Evolutionary conservation across 352 stramenopile genomes (phyloP).

Genomic region (Phytophthora chlamydospora): DNA sequence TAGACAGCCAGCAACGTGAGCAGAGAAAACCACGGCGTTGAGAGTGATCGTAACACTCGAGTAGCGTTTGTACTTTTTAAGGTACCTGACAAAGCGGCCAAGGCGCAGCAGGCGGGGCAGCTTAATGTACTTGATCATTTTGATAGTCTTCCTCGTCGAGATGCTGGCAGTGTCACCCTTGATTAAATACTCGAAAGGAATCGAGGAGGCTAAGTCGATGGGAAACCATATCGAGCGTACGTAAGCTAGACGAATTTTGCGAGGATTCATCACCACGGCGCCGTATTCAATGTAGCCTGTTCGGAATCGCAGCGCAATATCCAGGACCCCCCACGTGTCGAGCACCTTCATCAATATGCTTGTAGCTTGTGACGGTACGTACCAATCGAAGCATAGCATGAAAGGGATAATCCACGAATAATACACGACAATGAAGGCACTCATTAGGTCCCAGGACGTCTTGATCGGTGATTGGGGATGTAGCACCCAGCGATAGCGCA

Average conservation of each 20-base stretch:
- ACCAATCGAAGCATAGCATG: conserved; percentile 78
- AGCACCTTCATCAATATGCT: conserved; percentile 52
- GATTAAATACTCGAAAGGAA: conserved; percentile 67
- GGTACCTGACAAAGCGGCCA: conserved; percentile 61
- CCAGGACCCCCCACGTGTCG: conserved; percentile 54
- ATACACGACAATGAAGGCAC: conserved; percentile 60
- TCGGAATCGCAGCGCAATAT: conserved; percentile 62
- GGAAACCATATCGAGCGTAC: conserved; percentile 65
- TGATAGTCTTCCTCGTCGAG: conserved; percentile 72
- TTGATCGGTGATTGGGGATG: conserved; percentile 61
- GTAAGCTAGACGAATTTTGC: conserved; percentile 50
- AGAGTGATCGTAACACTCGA: conserved; percentile 59
- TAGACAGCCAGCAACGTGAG: conserved; percentile 59
- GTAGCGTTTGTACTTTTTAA: conserved; percentile 68
- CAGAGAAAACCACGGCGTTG: conserved; percentile 56
- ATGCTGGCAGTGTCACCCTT: conserved; percentile 33
- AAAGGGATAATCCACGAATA: conserved; percentile 80
- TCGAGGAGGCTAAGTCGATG: conserved; percentile 60
- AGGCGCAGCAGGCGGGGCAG: conserved; percentile 61
- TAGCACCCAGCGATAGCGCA: conserved; percentile 54
- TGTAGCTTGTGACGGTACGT: conserved; percentile 31
- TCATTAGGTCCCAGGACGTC: conserved; percentile 62
- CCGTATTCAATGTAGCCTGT: conserved; percentile 68
- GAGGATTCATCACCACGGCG: conserved; percentile 61
- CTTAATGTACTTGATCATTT: conserved; percentile 81